phyloP scores from a whole-genome alignment of 345 rosid species.

The Populus deltoides region DNA sequence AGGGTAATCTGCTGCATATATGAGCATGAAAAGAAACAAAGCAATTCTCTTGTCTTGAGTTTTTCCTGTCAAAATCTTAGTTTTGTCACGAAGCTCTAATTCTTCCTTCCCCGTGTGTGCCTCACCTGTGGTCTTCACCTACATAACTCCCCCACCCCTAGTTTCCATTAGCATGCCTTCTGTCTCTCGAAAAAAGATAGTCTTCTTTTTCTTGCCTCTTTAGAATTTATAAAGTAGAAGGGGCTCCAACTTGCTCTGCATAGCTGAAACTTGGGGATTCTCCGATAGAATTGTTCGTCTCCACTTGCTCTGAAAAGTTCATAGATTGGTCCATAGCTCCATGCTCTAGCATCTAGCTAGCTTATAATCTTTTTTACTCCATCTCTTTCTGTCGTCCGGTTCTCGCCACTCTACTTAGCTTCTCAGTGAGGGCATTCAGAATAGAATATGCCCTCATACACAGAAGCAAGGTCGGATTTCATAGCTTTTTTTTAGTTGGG shows the following conservation, averaged over 20 bases:
- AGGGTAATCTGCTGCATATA: neutral
- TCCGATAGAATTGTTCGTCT: neutral
- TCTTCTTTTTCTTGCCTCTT: neutral
- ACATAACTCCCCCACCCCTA: neutral
- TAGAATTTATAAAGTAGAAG: neutral
- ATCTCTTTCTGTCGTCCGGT: too few relatives aligned
- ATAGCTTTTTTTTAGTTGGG: too few relatives aligned
- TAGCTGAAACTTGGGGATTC: neutral
- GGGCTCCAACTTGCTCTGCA: neutral
- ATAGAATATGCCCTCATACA: neutral
- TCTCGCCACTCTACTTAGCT: neutral
- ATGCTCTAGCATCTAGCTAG: neutral
- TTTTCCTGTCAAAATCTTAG: neutral
- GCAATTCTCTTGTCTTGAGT: neutral
- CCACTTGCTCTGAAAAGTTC: neutral
- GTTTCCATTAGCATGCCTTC: neutral
- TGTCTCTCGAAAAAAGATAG: neutral
- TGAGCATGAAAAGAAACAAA: neutral
- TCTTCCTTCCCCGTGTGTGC: neutral
- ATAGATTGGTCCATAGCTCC: slow-evolving; percentile 12
- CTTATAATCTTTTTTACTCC: neutral
- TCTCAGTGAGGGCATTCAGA: neutral
- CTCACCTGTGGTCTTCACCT: slow-evolving; percentile 11
- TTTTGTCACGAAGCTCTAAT: slow-evolving; percentile 10
- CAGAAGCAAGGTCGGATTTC: neutral